A percentile compares a stretch with the other conserved stretches of the same genome.
Conservation (phyloP, 176 grass and related monocot species). For the Cocos nucifera region DNA sequence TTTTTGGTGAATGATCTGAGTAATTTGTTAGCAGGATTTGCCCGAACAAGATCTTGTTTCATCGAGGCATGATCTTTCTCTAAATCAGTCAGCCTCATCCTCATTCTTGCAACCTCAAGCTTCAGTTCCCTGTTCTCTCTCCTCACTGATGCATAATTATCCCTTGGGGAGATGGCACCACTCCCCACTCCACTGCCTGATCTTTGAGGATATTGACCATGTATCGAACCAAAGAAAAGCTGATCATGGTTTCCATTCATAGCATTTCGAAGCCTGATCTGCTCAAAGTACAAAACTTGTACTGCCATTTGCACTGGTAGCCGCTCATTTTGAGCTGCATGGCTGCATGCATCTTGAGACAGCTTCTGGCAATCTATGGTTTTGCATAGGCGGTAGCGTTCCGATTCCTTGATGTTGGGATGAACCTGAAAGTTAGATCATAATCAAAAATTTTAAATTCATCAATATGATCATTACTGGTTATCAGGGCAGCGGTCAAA, state of each 20-base stretch:
- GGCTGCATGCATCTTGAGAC: conserved; percentile 84
- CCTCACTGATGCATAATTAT: conserved; percentile 92
- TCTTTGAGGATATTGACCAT: conserved; percentile 33
- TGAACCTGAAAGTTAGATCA: conserved; percentile 43
- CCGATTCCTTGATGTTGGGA: conserved; percentile 92
- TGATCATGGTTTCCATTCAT: conserved; percentile 54
- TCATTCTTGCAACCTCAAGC: conserved; percentile 88
- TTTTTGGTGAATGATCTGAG: conserved; percentile 68
- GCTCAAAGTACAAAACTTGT: conserved; percentile 93
- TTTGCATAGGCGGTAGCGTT: conserved; percentile 84
- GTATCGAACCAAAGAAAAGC: conserved; percentile 54
- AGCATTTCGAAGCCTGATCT: conserved; percentile 71
- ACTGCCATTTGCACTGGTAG: conserved; percentile 90
- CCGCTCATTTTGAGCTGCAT: conserved; percentile 88
- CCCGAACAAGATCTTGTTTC: conserved; percentile 76
- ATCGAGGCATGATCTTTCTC: conserved; percentile 98
- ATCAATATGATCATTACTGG: not conserved
- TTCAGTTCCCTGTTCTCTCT: conserved; percentile 91
- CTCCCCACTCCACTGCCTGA: conserved; percentile 78
- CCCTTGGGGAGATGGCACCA: conserved; percentile 77
- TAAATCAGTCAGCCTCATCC: conserved; percentile 83
- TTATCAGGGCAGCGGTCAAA: too few relatives aligned
- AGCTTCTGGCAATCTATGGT: conserved; percentile 89
- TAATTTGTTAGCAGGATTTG: conserved; percentile 63
- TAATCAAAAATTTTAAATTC: not conserved